These are phyloP conservation scores for Lunasporangiospora selenospora DNA, from an alignment of 192 early-diverging fungal genomes.

Conservation along the genomic window DNA sequence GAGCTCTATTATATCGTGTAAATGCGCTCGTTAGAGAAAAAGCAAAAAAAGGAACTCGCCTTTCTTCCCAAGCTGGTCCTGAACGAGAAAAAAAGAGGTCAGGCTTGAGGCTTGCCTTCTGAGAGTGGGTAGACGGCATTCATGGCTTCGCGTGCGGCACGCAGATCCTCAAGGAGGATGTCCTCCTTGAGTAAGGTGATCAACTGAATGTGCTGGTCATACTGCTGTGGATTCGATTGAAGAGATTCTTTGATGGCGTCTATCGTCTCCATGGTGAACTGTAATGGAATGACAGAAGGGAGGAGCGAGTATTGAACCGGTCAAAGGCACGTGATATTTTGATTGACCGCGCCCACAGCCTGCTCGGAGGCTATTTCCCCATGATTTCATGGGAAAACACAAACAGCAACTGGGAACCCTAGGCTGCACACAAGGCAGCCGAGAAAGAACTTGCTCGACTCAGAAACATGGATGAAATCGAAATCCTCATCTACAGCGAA, in stretches of 20 bases:
- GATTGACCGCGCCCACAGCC: no score
- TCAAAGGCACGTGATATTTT: no score
- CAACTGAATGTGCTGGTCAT: conserved; percentile 57
- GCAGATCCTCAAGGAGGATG: conserved; percentile 55
- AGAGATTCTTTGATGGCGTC: conserved; percentile 18
- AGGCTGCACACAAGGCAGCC: no score
- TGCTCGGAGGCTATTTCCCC: no score
- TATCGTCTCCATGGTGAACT: conserved; percentile 14
- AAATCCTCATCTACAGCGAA: no score
- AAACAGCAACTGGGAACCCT: no score
- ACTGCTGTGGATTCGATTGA: conserved; percentile 50
- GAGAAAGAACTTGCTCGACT: no score
- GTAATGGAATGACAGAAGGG: no score
- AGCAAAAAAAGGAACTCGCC: neutral
- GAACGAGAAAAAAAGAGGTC: neutral
- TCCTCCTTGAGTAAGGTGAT: conserved; percentile 50
- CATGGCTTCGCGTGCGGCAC: conserved; percentile 63
- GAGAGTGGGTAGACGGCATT: conserved; percentile 63
- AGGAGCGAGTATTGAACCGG: no score
- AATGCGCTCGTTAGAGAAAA: conserved; percentile 3
- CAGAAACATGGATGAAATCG: no score
- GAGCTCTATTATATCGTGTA: conserved; percentile 53
- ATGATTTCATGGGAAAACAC: no score
- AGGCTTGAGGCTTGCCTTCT: conserved; percentile 55
- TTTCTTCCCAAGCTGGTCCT: neutral